phyloP scores from a whole-genome alignment of 768 basidiomycete genomes.

The Mrakia frigida region DNA sequence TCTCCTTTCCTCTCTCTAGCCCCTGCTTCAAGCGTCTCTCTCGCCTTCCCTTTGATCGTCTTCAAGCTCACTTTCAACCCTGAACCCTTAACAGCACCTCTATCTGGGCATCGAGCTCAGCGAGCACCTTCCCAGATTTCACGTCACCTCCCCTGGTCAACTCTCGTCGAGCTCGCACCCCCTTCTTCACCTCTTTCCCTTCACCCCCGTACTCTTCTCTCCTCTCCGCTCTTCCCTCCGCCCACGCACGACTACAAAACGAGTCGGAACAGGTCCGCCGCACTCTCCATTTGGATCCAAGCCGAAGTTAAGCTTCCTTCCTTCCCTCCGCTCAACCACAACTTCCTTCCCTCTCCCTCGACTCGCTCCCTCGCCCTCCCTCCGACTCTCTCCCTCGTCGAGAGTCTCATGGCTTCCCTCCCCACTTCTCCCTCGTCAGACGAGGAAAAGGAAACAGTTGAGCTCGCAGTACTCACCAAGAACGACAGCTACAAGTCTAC shows the following conservation, averaged over 20 bases:
- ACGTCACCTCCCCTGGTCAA: too few relatives aligned
- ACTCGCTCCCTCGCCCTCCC: neutral
- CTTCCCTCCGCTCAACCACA: neutral
- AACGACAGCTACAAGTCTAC: neutral
- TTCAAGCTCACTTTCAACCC: neutral
- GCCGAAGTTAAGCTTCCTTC: neutral
- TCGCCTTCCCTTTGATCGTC: neutral
- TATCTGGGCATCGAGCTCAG: too few relatives aligned
- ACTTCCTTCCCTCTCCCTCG: neutral
- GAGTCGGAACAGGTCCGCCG: too few relatives aligned
- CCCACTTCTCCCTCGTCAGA: neutral
- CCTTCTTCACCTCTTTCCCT: too few relatives aligned
- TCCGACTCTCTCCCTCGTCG: neutral
- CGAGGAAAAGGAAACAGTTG: neutral
- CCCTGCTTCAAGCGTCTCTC: neutral
- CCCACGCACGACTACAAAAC: too few relatives aligned
- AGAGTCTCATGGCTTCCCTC: neutral
- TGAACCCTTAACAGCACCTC: neutral
- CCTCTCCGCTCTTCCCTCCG: too few relatives aligned
- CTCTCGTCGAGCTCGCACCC: too few relatives aligned
- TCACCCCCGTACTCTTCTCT: too few relatives aligned
- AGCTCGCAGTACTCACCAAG: neutral
- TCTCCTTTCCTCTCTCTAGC: too few relatives aligned
- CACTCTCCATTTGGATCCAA: too few relatives aligned
- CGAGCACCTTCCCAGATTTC: too few relatives aligned